A percentile compares a stretch with the other conserved stretches of the same genome.
Conservation (phyloP, 2,329 filamentous ascomycete species). For the Hawksworthiomyces lignivorus region DNA sequence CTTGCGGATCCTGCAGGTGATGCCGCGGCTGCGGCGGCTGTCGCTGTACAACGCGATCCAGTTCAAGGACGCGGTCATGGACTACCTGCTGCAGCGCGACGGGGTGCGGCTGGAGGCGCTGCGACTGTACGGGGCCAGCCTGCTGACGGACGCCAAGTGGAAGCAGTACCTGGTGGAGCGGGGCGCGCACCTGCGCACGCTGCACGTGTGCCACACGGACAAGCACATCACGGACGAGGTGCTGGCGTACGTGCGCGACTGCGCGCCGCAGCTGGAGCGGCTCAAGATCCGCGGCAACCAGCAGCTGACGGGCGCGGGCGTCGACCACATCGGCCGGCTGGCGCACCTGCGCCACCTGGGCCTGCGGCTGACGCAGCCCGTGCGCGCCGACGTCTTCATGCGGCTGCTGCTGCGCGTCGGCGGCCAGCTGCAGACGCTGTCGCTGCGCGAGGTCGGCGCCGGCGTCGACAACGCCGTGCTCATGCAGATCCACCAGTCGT, state of each 20-base stretch:
- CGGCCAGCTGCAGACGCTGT: slow-evolving; percentile 63
- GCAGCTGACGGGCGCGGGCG: slow-evolving; percentile 56
- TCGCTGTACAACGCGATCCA: slow-evolving; percentile 82
- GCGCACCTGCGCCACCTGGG: slow-evolving; percentile 64
- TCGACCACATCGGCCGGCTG: slow-evolving; percentile 57
- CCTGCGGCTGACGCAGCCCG: slow-evolving; percentile 54
- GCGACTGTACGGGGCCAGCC: slow-evolving; percentile 76
- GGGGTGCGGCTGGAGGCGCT: slow-evolving; percentile 57
- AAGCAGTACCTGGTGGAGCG: slow-evolving; percentile 57
- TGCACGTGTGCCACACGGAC: slow-evolving; percentile 81
- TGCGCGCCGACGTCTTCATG: slow-evolving; percentile 50
- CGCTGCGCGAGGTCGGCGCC: slow-evolving; percentile 56
- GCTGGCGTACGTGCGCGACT: slow-evolving; percentile 50
- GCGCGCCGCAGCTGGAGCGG: slow-evolving; percentile 61
- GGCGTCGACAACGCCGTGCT: slow-evolving; percentile 63
- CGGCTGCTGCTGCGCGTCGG: slow-evolving; percentile 57
- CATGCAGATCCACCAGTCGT: slow-evolving; percentile 61
- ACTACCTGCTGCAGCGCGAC: slow-evolving; percentile 69
- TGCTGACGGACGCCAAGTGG: slow-evolving; percentile 73
- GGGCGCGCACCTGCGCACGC: slow-evolving; percentile 54
- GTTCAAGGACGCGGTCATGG: slow-evolving; percentile 77
- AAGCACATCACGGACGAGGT: slow-evolving; percentile 69
- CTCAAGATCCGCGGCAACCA: slow-evolving; percentile 81
- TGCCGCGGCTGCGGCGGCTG: slow-evolving; percentile 60
- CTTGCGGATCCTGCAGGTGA: slow-evolving; percentile 69